Evolutionary conservation across 306 rosid species (phyloP), one percentile per base, ranked within the genome.

Genomic region (Cucumis hystrix): DNA sequence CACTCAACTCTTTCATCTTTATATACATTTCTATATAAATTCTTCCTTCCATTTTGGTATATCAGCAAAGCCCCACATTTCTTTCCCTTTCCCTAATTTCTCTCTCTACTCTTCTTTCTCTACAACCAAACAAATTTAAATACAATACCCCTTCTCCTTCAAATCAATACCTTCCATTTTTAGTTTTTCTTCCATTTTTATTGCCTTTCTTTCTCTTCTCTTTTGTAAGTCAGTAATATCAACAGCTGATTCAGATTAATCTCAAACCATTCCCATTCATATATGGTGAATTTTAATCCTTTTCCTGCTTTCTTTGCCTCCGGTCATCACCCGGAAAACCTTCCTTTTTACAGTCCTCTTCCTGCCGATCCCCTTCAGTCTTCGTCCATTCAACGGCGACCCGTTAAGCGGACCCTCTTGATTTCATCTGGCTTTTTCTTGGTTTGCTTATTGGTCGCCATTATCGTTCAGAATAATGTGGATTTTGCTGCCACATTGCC

Each of bases 291-390:
- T 41, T 28, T 61, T 1, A 73, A 69, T 71, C 86, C 82, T 0
- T 80, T 82, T 20, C 77, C 80, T 70, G 20, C 80, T 17, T 57
- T 49, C 39, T n/a, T 17, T 55, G n/a, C 2, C 33, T 59, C 67
- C 5, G 70, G 39, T 0, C 62, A 77, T n/a, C 77, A 18, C 0
- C 74, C 65, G 16, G 51, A 39, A 12, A 16, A 70, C 47, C 84
- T 88, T 10, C 86, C 90, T 16, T 72, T 89, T 57, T 84, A 82
- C 62, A 10, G 51, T 60, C 82, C 89, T 35, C 79, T 89, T 7
- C 81, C 82, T 3, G 55, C 56, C 20, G 90, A 77, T 41, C 79
- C 85, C 5, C 56, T 1, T 61, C 25, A 58, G 20, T 18, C 75
- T 58, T 68, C 76, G 60, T 47, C 21, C 0, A 77, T 37, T 28